phyloP scores from a whole-genome alignment of 1,284 basidiomycete genomes.

The Rhodotorula glutinis region DNA sequence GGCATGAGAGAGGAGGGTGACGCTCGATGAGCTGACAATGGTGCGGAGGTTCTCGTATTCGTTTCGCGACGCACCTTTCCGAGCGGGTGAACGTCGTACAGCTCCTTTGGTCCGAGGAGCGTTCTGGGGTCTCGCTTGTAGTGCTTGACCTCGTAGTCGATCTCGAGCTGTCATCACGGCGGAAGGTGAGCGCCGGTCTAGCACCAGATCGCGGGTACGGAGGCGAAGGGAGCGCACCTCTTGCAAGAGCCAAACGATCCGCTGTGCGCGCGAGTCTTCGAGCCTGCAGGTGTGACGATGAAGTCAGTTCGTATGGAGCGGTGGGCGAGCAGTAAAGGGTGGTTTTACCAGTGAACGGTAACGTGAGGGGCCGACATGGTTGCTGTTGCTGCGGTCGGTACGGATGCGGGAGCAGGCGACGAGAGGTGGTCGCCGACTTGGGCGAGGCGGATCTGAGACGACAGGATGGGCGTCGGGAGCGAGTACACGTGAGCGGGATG shows the following conservation, averaged over 20 bases:
- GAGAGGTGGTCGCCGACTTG: conserved; percentile 7
- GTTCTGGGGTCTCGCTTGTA: conserved; percentile 36
- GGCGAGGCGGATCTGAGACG: background rate
- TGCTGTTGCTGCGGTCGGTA: no score
- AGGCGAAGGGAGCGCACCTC: conserved; percentile 16
- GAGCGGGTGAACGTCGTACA: conserved; percentile 35
- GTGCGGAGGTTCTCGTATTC: no score
- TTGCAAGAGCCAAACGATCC: conserved; percentile 42
- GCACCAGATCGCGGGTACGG: background rate
- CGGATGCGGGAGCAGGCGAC: background rate
- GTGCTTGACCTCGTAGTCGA: conserved; percentile 27
- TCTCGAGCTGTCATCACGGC: background rate
- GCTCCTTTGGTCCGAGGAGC: conserved; percentile 31
- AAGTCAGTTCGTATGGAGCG: background rate
- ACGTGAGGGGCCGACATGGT: conserved; percentile 1
- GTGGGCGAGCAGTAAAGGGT: no score
- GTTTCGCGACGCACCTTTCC: conserved; percentile 15
- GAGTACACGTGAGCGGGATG: background rate
- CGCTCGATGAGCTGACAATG: no score
- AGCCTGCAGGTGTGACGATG: conserved; percentile 16
- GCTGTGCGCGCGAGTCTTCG: conserved; percentile 41
- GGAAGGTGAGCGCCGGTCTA: background rate
- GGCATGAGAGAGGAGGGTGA: background rate
- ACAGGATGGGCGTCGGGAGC: conserved; percentile 2
- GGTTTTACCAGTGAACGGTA: conserved; percentile 15